Base-by-base conservation (phyloP, 345 rosid genomes). In the Balakata baccata region DNA sequence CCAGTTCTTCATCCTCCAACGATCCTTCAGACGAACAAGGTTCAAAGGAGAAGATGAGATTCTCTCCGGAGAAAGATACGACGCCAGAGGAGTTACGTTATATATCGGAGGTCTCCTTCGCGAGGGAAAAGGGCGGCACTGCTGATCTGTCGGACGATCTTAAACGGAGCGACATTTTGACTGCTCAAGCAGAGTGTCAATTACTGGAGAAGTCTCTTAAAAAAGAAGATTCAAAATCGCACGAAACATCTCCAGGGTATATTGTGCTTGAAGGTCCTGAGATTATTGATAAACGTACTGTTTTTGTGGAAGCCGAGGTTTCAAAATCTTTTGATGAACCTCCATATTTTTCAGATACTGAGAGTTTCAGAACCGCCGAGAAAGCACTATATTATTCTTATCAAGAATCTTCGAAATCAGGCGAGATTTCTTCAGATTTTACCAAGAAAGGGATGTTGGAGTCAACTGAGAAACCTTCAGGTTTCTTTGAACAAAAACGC, bases 401-500 rank as follows among this genome's bases (percentile, higher is more conserved):
- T 16, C 18, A 47, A 49, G 39, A 50, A 47, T 50, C 43, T 29
- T 14, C 39, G 25, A 29, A 49, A 67, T 20, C 43, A 51, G 22
- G 46, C 18, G 59, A 25, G 22, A 29, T 68, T 51, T 68, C 59
- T 51, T 6, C 23, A 51, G 46, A 68, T 51, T 68, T 68, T 16
- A 7, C 41, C 16, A 29, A 51, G 25, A 18, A 16, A 34, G 43
- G 10, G 37, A 34, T 25, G 10, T 10, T 7, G 25, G 57, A 66
- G 29, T 66, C 4, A 6, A 39, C 49, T 29, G 34, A 29, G 52
- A 46, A 66, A 20, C 11, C 73, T 45, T 61, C 58, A 12, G 65
- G 11, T 29, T 34, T 45, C 62, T 22, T 64, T 65, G 64, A 61
- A 64, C 43, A 66, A 61, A 57, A 66, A 29, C 29, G 47, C 57